Evolutionary conservation across 2,329 filamentous ascomycete species (phyloP).

Genomic region (Ceratocystis ficicola): DNA sequence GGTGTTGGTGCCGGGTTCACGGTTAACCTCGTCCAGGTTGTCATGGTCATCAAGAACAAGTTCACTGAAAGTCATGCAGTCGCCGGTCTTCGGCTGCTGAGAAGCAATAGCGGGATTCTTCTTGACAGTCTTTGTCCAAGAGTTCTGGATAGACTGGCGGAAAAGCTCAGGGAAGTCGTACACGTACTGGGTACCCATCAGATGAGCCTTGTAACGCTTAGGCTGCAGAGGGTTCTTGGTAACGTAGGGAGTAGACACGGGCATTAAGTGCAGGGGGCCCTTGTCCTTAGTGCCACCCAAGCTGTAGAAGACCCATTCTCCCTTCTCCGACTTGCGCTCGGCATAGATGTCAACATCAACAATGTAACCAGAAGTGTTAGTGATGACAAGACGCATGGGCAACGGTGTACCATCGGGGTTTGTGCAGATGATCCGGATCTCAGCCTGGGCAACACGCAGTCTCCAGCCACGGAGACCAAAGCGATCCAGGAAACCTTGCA

Average conservation of each 20-base stretch:
- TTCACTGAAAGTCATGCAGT: slow-evolving; percentile 89
- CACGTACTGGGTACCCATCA: slow-evolving; percentile 98
- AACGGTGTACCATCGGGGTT: slow-evolving; percentile 73
- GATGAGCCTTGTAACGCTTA: slow-evolving; percentile 97
- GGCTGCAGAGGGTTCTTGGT: slow-evolving; percentile 98
- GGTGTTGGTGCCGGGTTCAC: slow-evolving; percentile 86
- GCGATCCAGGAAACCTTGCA: slow-evolving; percentile 89
- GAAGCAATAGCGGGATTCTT: slow-evolving; percentile 62
- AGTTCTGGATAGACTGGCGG: slow-evolving; percentile 94
- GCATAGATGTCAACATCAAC: slow-evolving; percentile 96
- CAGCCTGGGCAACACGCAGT: slow-evolving; percentile 88
- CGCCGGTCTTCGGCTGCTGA: slow-evolving; percentile 72
- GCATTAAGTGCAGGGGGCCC: slow-evolving; percentile 84
- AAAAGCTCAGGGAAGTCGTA: slow-evolving; percentile 99
- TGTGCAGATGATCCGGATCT: slow-evolving; percentile 97
- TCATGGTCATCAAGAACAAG: slow-evolving; percentile 90
- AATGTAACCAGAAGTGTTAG: slow-evolving; percentile 95
- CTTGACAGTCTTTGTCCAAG: slow-evolving; percentile 66
- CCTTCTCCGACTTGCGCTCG: slow-evolving; percentile 95
- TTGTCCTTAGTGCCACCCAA: slow-evolving; percentile 92
- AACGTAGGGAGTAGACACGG: slow-evolving; percentile 83
- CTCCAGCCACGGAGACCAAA: slow-evolving; percentile 93
- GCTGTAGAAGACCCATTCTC: slow-evolving; percentile 96
- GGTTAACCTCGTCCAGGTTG: slow-evolving; percentile 81
- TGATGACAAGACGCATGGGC: slow-evolving; percentile 90